Conservation (phyloP, 352 stramenopile species). For the Pythium graminicola region DNA sequence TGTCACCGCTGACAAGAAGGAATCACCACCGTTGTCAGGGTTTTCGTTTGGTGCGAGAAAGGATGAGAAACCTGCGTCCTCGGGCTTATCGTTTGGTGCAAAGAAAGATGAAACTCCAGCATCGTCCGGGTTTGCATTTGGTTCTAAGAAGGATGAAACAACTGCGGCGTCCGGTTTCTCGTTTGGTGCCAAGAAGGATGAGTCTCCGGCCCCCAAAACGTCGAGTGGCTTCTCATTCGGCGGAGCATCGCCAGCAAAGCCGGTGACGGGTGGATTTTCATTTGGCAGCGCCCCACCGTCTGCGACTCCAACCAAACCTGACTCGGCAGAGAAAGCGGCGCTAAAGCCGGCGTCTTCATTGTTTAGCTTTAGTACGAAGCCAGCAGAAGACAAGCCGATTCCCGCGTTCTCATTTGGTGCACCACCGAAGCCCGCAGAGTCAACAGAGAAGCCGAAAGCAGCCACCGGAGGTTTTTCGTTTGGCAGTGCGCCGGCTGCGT, state of each 20-base stretch:
- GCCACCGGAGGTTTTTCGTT: neutral
- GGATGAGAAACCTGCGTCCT: neutral
- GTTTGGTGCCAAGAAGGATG: constrained; percentile 22
- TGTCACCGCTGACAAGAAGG: constrained; percentile 6
- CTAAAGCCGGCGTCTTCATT: constrained; percentile 9
- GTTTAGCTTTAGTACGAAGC: constrained; percentile 21
- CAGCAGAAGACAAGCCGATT: constrained; percentile 27
- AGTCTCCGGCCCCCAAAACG: neutral
- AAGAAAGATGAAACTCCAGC: neutral
- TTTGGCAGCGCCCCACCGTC: neutral
- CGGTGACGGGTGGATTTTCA: neutral
- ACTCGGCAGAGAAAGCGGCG: neutral
- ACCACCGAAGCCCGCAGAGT: no score
- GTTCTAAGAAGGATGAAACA: no score
- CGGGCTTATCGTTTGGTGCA: constrained; percentile 33
- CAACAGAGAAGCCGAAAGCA: neutral
- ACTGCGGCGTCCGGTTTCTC: constrained; percentile 18
- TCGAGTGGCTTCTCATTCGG: constrained; percentile 5
- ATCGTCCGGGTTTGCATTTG: no score
- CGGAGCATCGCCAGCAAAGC: neutral
- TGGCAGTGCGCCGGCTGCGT: neutral
- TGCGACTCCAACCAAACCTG: neutral
- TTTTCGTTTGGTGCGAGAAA: constrained; percentile 23
- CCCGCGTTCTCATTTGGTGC: constrained; percentile 1
- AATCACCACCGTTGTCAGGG: constrained; percentile 9